A percentile compares a stretch with the other conserved stretches of the same genome.
These are phyloP conservation scores for Aristolochia fimbriata DNA, from an alignment of 164 flowering plant species.

Conservation along the genomic window DNA sequence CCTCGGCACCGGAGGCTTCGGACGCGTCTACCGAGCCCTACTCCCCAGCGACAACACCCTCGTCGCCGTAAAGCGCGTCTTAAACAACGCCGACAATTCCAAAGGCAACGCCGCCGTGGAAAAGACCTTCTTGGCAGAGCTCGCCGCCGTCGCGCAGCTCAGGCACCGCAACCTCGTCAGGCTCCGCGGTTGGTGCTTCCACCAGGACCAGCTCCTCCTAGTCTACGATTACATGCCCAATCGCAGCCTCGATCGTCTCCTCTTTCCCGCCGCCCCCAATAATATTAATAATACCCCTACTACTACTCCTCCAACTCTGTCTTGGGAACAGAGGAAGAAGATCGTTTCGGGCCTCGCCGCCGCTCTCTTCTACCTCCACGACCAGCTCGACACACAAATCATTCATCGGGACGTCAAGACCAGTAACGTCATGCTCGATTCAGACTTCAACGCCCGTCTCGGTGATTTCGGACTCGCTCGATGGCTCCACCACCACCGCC, in stretches of 20 bases:
- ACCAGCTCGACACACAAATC: constrained; percentile 85
- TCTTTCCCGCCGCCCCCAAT: no score
- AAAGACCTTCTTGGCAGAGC: constrained; percentile 56
- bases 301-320: constrained; percentile 23
- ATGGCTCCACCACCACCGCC: constrained; percentile 89
- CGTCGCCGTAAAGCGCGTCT: constrained; percentile 86
- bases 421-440: constrained; percentile 93
- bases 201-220: constrained; percentile 60
- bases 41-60: constrained; percentile 82
- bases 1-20: constrained; percentile 90
- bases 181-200: constrained; percentile 86
- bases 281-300: no score
- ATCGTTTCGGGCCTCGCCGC: constrained; percentile 72
- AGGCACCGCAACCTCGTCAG: constrained; percentile 87
- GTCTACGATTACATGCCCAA: constrained; percentile 96
- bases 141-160: constrained; percentile 82
- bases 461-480: constrained; percentile 96
- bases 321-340: constrained; percentile 47
- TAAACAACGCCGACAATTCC: constrained; percentile 57
- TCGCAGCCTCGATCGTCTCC: constrained; percentile 72
- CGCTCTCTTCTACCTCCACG: constrained; percentile 76
- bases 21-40: constrained; percentile 66
- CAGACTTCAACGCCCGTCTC: constrained; percentile 64
- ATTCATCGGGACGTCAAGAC: constrained; percentile 90
- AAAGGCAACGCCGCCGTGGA: constrained; percentile 44